These are phyloP conservation scores for Fraxinus baroniana DNA, from an alignment of 305 asterid genomes.

Conservation along the genomic window DNA sequence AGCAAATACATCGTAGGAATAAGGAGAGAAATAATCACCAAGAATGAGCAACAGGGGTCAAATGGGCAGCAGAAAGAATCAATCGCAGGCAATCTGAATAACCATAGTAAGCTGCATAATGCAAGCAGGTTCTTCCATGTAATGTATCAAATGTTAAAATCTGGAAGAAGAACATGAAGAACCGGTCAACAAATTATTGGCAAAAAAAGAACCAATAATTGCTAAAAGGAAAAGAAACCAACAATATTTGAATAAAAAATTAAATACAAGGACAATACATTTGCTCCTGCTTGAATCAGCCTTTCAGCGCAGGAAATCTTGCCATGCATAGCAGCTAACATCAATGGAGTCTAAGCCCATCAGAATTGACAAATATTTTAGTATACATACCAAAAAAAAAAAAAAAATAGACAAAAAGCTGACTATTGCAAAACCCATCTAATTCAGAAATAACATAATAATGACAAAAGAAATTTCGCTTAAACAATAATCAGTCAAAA, in stretches of 20 bases:
- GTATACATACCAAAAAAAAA: conserved; percentile 2
- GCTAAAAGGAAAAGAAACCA: not conserved
- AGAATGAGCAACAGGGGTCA: conserved; percentile 61
- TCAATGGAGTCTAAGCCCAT: conserved; percentile 39
- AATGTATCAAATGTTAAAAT: conserved; percentile 72
- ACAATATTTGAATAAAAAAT: conserved; percentile 1
- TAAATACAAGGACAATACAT: conserved; percentile 43
- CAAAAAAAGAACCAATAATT: not conserved
- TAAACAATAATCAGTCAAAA: not conserved
- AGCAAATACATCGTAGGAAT: not conserved
- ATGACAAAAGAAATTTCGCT: conserved; percentile 1
- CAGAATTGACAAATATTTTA: conserved; percentile 13
- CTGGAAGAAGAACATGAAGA: conserved; percentile 33
- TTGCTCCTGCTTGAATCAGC: conserved; percentile 45
- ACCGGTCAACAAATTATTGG: conserved; percentile 15
- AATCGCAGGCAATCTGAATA: conserved; percentile 65
- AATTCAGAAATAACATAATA: not conserved
- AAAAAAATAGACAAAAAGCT: not conserved
- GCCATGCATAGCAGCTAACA: conserved; percentile 47
- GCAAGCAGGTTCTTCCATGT: conserved; percentile 75
- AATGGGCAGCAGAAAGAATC: conserved; percentile 67
- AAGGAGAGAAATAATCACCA: conserved; percentile 44
- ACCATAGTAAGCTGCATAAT: conserved; percentile 86
- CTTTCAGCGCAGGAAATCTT: conserved; percentile 36
- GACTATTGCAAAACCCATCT: conserved; percentile 1